phyloP scores from a whole-genome alignment of 2,329 filamentous ascomycete species.

The Geosmithia morbida region DNA sequence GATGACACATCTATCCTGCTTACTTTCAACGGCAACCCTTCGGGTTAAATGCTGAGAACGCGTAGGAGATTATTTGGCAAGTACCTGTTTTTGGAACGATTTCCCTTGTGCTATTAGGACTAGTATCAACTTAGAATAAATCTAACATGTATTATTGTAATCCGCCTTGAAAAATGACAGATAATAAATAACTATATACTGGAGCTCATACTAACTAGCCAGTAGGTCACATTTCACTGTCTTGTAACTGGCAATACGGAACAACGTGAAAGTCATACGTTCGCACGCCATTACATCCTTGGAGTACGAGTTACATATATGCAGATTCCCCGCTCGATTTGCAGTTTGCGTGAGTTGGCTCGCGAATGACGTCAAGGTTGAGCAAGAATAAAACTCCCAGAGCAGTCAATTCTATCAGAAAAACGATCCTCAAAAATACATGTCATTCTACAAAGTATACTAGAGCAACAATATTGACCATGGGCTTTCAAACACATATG shows the following conservation, averaged over 20 bases:
- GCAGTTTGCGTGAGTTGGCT: neutral
- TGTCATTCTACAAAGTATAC: neutral
- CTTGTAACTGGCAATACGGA: neutral
- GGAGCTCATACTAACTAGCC: too few species aligned
- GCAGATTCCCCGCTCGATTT: neutral
- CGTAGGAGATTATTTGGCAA: neutral
- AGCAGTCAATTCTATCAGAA: neutral
- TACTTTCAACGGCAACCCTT: constrained; percentile 34
- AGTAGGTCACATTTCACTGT: too few species aligned
- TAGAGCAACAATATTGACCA: neutral
- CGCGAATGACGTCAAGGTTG: neutral
- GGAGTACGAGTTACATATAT: neutral
- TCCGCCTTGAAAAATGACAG: too few species aligned
- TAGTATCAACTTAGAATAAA: too few species aligned
- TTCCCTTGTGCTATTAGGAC: neutral
- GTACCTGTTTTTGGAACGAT: neutral
- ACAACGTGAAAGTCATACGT: neutral
- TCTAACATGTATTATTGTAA: too few species aligned
- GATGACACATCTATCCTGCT: constrained; percentile 34
- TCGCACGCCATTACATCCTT: neutral
- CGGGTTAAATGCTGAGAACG: neutral
- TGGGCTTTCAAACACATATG: neutral
- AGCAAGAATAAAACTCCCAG: neutral
- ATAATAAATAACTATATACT: too few species aligned
- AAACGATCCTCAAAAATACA: neutral